Percentiles rank a stretch among this genome's conserved stretches.
These are phyloP conservation scores for Sanguinoderma infundibulare DNA, from an alignment of 1,284 basidiomycete genomes.

Conservation along the genomic window DNA sequence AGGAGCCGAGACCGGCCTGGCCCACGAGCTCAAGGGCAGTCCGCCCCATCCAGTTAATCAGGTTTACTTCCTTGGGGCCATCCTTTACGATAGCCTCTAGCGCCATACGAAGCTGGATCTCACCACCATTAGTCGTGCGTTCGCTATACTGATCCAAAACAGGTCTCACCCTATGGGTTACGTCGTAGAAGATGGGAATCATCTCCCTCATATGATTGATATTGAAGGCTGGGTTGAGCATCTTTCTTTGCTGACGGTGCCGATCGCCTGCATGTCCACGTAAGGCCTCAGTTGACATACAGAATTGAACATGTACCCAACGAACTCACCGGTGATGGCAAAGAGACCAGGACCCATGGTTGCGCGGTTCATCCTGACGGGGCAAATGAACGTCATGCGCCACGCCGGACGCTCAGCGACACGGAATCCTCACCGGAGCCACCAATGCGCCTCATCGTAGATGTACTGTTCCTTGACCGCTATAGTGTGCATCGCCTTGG, in stretches of 20 bases:
- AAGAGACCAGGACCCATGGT: constrained; percentile 19
- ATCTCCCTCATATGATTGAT: constrained; percentile 23
- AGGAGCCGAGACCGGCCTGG: constrained; percentile 24
- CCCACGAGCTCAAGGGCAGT: constrained; percentile 27
- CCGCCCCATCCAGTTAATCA: constrained; percentile 26
- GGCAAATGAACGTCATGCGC: neutral
- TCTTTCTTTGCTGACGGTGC: constrained; percentile 24
- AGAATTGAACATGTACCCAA: neutral
- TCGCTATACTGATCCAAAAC: neutral
- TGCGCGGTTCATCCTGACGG: constrained; percentile 9
- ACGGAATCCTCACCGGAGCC: constrained; percentile 13
- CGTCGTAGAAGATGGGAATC: constrained; percentile 20
- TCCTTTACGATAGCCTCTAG: neutral
- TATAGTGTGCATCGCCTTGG: constrained; percentile 24
- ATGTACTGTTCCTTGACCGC: constrained; percentile 27
- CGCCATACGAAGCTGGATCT: constrained; percentile 18
- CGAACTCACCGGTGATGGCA: constrained; percentile 10
- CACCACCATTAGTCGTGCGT: too few species aligned
- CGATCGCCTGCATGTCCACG: constrained; percentile 10
- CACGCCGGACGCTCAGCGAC: too few species aligned
- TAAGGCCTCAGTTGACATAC: neutral
- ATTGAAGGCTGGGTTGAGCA: constrained; percentile 23
- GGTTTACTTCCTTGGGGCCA: constrained; percentile 18
- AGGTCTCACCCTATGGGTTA: constrained; percentile 11
- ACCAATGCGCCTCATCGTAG: constrained; percentile 22